Percentiles rank a stretch among this genome's conserved stretches.
Evolutionary conservation across 495 filamentous ascomycete genomes (phyloP).

Genomic region (Neurospora sp.): DNA sequence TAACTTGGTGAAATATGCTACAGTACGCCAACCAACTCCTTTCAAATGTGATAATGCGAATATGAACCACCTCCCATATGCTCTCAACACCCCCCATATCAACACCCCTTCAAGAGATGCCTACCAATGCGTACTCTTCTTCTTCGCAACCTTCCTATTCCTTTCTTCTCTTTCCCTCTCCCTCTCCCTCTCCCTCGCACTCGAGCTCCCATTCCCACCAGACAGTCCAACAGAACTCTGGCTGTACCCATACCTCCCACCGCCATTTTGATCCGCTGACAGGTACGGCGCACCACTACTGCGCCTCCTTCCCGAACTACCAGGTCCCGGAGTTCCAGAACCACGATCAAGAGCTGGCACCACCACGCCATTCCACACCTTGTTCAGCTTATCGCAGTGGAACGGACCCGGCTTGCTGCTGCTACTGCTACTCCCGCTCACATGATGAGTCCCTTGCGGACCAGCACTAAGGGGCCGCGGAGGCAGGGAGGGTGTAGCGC

Average conservation of each 20-base stretch:
- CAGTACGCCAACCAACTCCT: neutral
- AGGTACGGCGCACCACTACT: neutral
- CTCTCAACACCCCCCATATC: neutral
- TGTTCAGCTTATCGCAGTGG: constrained; percentile 14
- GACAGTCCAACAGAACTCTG: constrained; percentile 1
- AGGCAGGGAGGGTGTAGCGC: constrained; percentile 21
- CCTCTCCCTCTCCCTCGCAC: constrained; percentile 15
- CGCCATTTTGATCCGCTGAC: neutral
- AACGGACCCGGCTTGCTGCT: constrained; percentile 11
- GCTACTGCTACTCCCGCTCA: neutral
- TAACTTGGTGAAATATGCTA: neutral
- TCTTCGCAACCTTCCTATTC: constrained; percentile 30
- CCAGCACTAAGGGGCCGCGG: constrained; percentile 33
- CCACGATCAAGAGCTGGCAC: neutral
- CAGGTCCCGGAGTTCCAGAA: neutral
- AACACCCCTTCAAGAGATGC: neutral
- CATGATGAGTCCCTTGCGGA: constrained; percentile 11
- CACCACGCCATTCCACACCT: constrained; percentile 18
- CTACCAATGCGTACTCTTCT: constrained; percentile 34
- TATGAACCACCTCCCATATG: neutral
- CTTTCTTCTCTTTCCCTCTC: constrained; percentile 19
- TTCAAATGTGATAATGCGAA: neutral
- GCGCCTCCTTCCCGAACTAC: neutral
- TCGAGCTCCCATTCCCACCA: constrained; percentile 4
- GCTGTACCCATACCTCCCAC: neutral